These are phyloP conservation scores for Spathaspora arborariae DNA, from an alignment of 805 yeast genomes.

Conservation along the genomic window DNA sequence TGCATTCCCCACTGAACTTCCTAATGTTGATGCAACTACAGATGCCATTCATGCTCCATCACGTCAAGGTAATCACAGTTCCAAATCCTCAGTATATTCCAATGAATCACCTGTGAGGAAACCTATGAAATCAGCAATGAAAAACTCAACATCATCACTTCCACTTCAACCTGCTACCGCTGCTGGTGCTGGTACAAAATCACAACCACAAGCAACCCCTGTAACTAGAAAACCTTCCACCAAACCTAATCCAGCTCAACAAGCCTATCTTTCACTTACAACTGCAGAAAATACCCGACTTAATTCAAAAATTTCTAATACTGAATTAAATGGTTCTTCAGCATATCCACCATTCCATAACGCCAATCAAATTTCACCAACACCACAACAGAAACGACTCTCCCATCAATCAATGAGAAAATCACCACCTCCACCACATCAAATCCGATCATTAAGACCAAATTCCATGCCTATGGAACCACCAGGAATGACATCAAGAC, in stretches of 20 bases:
- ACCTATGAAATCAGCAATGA: constrained; percentile 55
- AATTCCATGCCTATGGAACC: constrained; percentile 17
- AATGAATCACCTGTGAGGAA: constrained; percentile 24
- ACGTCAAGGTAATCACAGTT: constrained; percentile 12
- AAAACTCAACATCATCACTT: constrained; percentile 22
- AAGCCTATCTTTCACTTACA: constrained; percentile 62
- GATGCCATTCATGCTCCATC: neutral
- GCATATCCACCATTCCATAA: constrained; percentile 7
- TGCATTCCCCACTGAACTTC: too few relatives aligned
- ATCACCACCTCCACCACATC: constrained; percentile 5
- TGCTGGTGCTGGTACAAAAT: neutral
- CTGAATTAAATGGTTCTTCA: constrained; percentile 11
- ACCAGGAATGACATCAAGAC: neutral
- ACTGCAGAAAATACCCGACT: constrained; percentile 78
- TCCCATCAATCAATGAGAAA: constrained; percentile 17
- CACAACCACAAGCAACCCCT: neutral
- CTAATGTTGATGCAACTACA: neutral
- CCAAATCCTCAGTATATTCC: constrained; percentile 31
- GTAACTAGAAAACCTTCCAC: neutral
- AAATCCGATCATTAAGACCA: constrained; percentile 13
- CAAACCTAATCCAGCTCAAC: constrained; percentile 45
- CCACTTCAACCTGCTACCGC: neutral
- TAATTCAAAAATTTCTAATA: constrained; percentile 55
- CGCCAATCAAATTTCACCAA: neutral
- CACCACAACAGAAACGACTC: constrained; percentile 13